A percentile compares a stretch with the other conserved stretches of the same genome.
phyloP scores from a whole-genome alignment of 257 asterid genomes.

The Solanum pimpinellifolium region DNA sequence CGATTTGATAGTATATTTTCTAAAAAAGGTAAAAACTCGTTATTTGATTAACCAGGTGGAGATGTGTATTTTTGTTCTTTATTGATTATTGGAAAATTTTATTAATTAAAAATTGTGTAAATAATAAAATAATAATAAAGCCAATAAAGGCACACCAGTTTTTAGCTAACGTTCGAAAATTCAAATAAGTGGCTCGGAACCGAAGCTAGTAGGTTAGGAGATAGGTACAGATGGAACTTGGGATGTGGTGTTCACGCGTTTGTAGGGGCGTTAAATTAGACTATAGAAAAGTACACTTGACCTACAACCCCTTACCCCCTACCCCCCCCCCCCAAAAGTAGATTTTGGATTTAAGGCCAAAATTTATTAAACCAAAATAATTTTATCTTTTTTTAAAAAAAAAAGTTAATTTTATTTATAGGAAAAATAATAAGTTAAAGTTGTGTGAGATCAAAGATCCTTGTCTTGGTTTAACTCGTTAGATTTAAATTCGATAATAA shows the following conservation, averaged over 20 bases:
- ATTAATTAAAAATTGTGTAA: not conserved
- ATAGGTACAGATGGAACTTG: not conserved
- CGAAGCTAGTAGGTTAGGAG: conserved; percentile 32
- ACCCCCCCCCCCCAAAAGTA: rapidly evolving
- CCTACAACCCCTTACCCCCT: not conserved
- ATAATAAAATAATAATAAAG: not conserved
- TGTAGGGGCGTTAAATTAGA: not conserved
- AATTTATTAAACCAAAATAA: too few relatives aligned
- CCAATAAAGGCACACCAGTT: not conserved
- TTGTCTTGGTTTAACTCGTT: not conserved
- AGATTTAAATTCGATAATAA: not conserved
- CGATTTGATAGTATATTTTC: not conserved
- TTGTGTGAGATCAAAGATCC: not conserved
- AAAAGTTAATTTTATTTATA: too few relatives aligned
- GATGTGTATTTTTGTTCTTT: not conserved
- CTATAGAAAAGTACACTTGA: not conserved
- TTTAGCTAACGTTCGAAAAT: conserved; percentile 55
- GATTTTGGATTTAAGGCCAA: not conserved
- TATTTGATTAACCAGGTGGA: not conserved
- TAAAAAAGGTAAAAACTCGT: not conserved
- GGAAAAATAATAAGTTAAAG: not conserved
- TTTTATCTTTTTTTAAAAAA: too few relatives aligned
- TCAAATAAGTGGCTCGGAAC: conserved; percentile 56
- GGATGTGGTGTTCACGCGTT: not conserved
- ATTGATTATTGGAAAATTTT: not conserved